Conservation (phyloP, 1,284 basidiomycete species). For the Vanrija humicola region DNA sequence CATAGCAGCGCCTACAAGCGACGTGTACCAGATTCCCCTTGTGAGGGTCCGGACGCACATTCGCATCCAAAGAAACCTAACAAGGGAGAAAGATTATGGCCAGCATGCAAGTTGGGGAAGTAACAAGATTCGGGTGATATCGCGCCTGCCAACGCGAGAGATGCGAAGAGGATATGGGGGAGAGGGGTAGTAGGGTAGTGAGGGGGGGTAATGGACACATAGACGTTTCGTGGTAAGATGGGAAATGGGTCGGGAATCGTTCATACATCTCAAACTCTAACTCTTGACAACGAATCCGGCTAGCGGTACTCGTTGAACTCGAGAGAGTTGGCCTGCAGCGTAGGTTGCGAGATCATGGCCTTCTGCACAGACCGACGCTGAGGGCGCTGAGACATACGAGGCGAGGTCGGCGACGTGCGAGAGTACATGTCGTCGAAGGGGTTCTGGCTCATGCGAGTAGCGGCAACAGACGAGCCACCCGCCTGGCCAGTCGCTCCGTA, state of each 20-base stretch:
- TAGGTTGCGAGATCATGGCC: constrained; percentile 46
- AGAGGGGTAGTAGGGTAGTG: not conserved
- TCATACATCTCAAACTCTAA: not conserved
- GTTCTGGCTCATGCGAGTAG: constrained; percentile 25
- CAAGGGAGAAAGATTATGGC: constrained; percentile 12
- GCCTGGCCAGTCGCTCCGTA: not conserved
- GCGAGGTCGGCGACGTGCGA: constrained; percentile 7
- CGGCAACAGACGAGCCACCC: not conserved
- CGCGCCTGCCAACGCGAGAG: constrained; percentile 18
- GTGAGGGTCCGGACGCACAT: too few relatives aligned
- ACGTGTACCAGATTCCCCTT: too few relatives aligned
- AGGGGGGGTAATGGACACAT: not conserved
- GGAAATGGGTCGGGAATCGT: not conserved
- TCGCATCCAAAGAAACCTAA: constrained; percentile 13
- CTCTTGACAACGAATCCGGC: not conserved
- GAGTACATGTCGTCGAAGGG: constrained; percentile 48
- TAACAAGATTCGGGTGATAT: constrained; percentile 4
- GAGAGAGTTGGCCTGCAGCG: constrained; percentile 46
- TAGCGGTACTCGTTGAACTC: constrained; percentile 44
- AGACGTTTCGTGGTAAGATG: not conserved
- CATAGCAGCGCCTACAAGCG: too few relatives aligned
- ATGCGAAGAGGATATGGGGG: not conserved
- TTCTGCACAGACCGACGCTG: constrained; percentile 38
- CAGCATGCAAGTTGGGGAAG: constrained; percentile 15
- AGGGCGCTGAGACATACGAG: constrained; percentile 13